Conservation (phyloP, 2,329 filamentous ascomycete genomes). For the Elsinoe perseae region DNA sequence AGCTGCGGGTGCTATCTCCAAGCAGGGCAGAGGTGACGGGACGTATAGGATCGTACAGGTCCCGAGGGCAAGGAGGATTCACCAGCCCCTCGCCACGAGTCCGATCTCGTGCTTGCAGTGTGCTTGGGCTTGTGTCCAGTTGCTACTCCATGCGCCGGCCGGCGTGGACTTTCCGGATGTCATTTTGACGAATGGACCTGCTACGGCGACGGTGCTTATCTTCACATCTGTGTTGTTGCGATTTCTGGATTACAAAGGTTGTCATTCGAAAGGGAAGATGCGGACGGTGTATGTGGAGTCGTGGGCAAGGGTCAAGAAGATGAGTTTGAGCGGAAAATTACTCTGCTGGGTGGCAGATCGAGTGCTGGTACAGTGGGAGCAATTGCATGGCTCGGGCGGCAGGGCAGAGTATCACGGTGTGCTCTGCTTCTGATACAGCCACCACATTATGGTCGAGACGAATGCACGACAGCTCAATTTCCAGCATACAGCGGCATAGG, state of each 20-base stretch:
- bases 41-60: slow-evolving; percentile 61
- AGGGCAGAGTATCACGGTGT: slow-evolving; percentile 39
- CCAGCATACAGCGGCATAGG: background rate
- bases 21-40: slow-evolving; percentile 20
- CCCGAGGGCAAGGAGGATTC: slow-evolving; percentile 68
- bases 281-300: slow-evolving; percentile 82
- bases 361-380: slow-evolving; percentile 75
- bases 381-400: slow-evolving; percentile 43
- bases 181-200: slow-evolving; percentile 81
- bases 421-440: slow-evolving; percentile 25
- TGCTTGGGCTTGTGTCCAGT: slow-evolving; percentile 34
- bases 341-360: slow-evolving; percentile 64
- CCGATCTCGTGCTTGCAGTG: slow-evolving; percentile 61
- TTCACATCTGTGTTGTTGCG: slow-evolving; percentile 50
- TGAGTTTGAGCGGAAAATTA: slow-evolving; percentile 79
- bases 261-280: slow-evolving; percentile 46
- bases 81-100: slow-evolving; percentile 69
- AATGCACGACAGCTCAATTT: background rate
- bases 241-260: slow-evolving; percentile 39
- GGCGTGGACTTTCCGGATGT: slow-evolving; percentile 55
- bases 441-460: background rate
- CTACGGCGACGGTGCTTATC: slow-evolving; percentile 71
- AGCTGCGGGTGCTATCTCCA: slow-evolving; percentile 20
- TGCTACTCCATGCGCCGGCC: slow-evolving; percentile 15
- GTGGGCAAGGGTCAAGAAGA: slow-evolving; percentile 73